Evolutionary conservation across 148 eudicot genomes (phyloP).

Genomic region (Rheum nobile): DNA sequence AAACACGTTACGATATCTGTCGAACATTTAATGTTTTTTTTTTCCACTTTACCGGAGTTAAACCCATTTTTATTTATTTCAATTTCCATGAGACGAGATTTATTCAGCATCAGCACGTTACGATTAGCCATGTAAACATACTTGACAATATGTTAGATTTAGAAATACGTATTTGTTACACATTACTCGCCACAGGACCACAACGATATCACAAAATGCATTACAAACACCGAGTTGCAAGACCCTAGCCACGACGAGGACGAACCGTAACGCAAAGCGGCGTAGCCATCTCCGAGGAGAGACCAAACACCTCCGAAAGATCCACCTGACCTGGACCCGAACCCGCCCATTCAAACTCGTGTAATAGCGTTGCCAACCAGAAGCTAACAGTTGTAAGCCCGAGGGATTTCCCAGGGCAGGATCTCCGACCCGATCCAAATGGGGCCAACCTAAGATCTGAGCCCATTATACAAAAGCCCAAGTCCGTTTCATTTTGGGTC

Average conservation of each 20-base stretch:
- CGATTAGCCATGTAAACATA: not conserved
- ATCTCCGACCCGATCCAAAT: slow-evolving; percentile 59
- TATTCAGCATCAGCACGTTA: not conserved
- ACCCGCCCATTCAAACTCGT: slow-evolving; percentile 33
- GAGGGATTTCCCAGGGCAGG: slow-evolving; percentile 50
- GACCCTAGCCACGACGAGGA: not conserved
- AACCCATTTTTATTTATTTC: too few species aligned
- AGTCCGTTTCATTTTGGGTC: not conserved
- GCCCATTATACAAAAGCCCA: slow-evolving; percentile 35
- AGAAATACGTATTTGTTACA: not conserved
- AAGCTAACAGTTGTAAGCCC: slow-evolving; percentile 48
- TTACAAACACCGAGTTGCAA: not conserved
- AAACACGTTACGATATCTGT: too few species aligned
- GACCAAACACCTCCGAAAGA: slow-evolving; percentile 39
- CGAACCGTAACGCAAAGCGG: slow-evolving; percentile 34
- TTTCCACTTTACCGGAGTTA: too few species aligned
- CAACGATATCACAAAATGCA: not conserved
- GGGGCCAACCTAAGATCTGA: slow-evolving; percentile 59
- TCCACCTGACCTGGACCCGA: slow-evolving; percentile 22
- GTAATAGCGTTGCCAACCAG: slow-evolving; percentile 47
- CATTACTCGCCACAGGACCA: not conserved
- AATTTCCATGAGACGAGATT: not conserved
- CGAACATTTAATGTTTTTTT: too few species aligned
- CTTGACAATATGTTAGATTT: not conserved
- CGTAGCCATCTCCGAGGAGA: slow-evolving; percentile 59